Evolutionary conservation across 2,329 filamentous ascomycete genomes (phyloP), one percentile per base, ranked within the genome.

Genomic region (Ascochyta koolunga): DNA sequence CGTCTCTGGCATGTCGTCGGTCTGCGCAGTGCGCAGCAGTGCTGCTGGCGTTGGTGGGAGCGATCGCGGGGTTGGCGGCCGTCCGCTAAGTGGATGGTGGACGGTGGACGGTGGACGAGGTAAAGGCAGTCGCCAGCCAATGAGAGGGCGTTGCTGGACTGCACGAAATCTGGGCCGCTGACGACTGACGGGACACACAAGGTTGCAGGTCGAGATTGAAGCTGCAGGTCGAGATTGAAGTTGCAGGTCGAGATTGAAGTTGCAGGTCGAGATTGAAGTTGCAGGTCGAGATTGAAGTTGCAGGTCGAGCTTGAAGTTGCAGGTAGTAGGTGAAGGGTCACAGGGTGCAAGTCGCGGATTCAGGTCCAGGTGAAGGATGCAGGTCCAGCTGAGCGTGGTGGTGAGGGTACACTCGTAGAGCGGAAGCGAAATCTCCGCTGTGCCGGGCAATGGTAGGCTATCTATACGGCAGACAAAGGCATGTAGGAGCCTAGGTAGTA

Each of bases 1-100:
- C 57, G 82, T 80, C 73, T 89, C 86, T 76, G 86, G 83, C 86
- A 89, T 89, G 31, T 36, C 57, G 57, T 58, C 48, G 43, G 45
- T 56, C 42, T 29, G 11, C 11, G 10, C 24, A 5, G 5, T 48
- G 44, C 45, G 49, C 22, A 45, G 46, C 29, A 40, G 51, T 46
- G 44, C 48, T 61, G 48, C 54, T 52, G 55, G 56, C 52, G 60
- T 51, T 48, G 61, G 60, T 57, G 63, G 61, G 61, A 56, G 63
- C 58, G 54, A 64, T 52, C 48, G 70, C 68, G 69, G 70, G 70
- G 69, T 72, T 59, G 67, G 68, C 65, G 59, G 62, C 51, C 64
- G 58, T 49, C 62, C 60, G 61, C 62, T 66, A 64, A 49, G 61
- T 61, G 50, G 58, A 59, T 8, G 22, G 8, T n/a, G n/a, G n/a